phyloP scores from a whole-genome alignment of 257 asterid genomes.

The Datura wrightii region DNA sequence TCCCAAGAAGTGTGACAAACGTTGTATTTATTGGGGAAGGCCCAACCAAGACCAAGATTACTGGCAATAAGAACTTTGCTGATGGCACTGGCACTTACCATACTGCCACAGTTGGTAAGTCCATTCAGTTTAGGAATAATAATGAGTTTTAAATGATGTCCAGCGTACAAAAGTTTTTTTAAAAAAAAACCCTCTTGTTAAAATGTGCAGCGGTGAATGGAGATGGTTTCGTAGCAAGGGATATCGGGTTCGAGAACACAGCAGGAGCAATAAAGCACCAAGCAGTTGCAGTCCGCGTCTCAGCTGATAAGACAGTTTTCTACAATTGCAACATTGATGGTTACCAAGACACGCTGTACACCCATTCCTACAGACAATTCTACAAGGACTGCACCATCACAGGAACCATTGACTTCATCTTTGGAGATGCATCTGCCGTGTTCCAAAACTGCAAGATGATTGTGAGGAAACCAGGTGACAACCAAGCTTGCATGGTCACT shows the following conservation, averaged over 20 bases:
- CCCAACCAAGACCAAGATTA: conserved; percentile 57
- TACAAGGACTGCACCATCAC: conserved; percentile 68
- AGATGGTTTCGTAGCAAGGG: conserved; percentile 66
- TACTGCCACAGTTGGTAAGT: conserved; percentile 55
- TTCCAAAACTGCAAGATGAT: conserved; percentile 46
- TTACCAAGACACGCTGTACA: conserved; percentile 77
- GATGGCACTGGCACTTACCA: conserved; percentile 53
- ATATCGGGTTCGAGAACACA: conserved; percentile 77
- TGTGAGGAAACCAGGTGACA: conserved; percentile 65
- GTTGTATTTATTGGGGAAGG: conserved; percentile 70
- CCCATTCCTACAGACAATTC: conserved; percentile 73
- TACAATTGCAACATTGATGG: conserved; percentile 72
- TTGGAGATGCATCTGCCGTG: conserved; percentile 74
- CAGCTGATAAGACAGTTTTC: conserved; percentile 62
- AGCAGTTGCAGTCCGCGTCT: conserved; percentile 76
- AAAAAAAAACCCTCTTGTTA: background rate
- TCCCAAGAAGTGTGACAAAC: conserved; percentile 49
- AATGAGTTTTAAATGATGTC: background rate
- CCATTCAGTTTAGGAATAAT: background rate
- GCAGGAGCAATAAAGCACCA: conserved; percentile 74
- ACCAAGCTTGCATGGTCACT: conserved; percentile 84
- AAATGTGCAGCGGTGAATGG: conserved; percentile 57
- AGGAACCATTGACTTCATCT: conserved; percentile 83
- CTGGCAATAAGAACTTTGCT: conserved; percentile 49
- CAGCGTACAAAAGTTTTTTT: background rate